Conservation (phyloP, 2,329 filamentous ascomycete genomes). For the Tolypocladium pustulatum region DNA sequence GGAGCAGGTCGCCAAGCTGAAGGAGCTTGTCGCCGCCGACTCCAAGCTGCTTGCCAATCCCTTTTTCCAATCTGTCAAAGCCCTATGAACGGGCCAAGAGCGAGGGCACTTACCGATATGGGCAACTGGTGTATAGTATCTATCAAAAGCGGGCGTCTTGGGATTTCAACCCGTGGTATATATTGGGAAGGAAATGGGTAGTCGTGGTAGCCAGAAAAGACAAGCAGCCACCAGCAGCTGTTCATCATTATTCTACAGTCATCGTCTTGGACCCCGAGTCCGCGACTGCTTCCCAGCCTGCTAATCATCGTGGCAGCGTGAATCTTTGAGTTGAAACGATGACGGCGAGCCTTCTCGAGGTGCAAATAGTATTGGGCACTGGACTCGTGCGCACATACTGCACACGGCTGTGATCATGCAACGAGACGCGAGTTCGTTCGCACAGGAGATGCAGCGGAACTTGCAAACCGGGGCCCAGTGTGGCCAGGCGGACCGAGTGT, state of each 20-base stretch:
- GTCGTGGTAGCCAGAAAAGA: not conserved
- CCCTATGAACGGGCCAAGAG: conserved; percentile 26
- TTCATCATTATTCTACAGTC: not conserved
- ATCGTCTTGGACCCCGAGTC: not conserved
- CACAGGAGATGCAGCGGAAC: conserved; percentile 8
- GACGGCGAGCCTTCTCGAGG: conserved; percentile 2
- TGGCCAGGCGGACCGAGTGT: not conserved
- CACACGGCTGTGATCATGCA: too few relatives aligned
- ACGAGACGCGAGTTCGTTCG: not conserved
- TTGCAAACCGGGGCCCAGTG: not conserved
- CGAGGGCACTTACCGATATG: not conserved
- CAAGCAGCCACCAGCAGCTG: not conserved
- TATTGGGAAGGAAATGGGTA: not conserved
- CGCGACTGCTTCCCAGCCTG: not conserved
- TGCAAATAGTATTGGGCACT: conserved; percentile 16
- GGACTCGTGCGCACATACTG: conserved; percentile 14
- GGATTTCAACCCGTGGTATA: not conserved
- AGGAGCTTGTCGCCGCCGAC: conserved; percentile 67
- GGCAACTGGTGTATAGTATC: not conserved
- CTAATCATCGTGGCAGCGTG: not conserved
- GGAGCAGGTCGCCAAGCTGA: conserved; percentile 70
- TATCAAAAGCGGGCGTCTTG: not conserved
- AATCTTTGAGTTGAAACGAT: conserved; percentile 5
- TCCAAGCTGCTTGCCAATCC: conserved; percentile 52
- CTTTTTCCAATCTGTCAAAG: conserved; percentile 59